Evolutionary conservation across 768 basidiomycete species (phyloP).

Genomic region (Tricholoma sp.): DNA sequence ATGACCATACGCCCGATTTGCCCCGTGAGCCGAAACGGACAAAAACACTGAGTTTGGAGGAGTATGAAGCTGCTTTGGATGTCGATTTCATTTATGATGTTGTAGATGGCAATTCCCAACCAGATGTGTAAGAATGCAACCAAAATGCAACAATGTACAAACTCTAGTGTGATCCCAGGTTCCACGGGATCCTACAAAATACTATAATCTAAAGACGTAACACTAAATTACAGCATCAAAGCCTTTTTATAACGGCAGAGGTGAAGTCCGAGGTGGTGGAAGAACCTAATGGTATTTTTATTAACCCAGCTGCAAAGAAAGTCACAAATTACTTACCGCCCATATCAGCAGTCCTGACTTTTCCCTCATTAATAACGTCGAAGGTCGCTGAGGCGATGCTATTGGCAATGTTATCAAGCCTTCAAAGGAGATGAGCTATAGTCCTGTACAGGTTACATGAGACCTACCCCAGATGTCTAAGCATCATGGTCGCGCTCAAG

Average conservation of each 20-base stretch:
- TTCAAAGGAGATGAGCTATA: constrained; percentile 28
- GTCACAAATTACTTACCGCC: constrained; percentile 56
- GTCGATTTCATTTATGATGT: constrained; percentile 38
- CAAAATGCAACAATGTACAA: constrained; percentile 9
- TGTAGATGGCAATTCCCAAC: neutral
- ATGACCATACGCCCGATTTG: constrained; percentile 3
- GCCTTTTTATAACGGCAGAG: constrained; percentile 80
- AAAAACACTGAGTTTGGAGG: constrained; percentile 38
- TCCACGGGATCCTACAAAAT: constrained; percentile 9
- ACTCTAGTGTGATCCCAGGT: constrained; percentile 11
- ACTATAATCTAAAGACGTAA: neutral
- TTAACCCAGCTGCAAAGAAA: neutral
- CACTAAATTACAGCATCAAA: constrained; percentile 28
- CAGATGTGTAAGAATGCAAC: neutral
- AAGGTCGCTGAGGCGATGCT: constrained; percentile 89
- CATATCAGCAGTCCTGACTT: constrained; percentile 93
- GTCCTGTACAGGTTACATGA: neutral
- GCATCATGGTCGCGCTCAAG: constrained; percentile 96
- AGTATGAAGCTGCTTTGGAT: constrained; percentile 49
- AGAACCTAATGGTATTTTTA: constrained; percentile 46
- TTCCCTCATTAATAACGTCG: constrained; percentile 83
- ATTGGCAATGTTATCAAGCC: constrained; percentile 91
- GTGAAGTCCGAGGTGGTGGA: constrained; percentile 96
- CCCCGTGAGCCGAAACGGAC: constrained; percentile 34
- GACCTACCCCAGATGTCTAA: constrained; percentile 87